Evolutionary conservation across 371 early-diverging fungal genomes (phyloP).

Genomic region (Capniomyces stellatus): DNA sequence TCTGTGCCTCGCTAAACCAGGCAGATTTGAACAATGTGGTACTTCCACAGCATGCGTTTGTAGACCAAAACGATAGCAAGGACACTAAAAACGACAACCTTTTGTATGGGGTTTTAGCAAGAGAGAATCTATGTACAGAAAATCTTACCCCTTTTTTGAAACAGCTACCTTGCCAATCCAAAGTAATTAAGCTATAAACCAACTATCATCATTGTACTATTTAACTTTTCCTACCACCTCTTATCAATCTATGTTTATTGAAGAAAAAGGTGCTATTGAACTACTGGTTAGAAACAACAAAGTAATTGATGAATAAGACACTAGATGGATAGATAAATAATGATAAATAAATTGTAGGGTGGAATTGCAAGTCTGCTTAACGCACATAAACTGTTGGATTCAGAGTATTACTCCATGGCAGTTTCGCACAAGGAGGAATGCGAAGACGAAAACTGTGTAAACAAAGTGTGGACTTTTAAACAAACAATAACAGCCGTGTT

Average conservation of each 20-base stretch:
- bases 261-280: no score
- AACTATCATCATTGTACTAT: no score
- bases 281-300: no score
- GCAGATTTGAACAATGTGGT: constrained; percentile 64
- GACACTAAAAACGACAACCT: constrained; percentile 12
- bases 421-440: constrained; percentile 41
- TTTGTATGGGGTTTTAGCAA: constrained; percentile 63
- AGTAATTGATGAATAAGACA: no score
- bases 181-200: no score
- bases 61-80: not conserved
- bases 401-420: constrained; percentile 76
- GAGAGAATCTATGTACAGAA: constrained; percentile 91
- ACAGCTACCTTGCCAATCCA: constrained; percentile 78
- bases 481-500: constrained; percentile 2
- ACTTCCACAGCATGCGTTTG: constrained; percentile 47
- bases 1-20: constrained; percentile 89
- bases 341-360: constrained; percentile 17
- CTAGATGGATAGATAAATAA: not conserved
- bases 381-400: constrained; percentile 72
- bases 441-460: constrained; percentile 12
- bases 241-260: no score
- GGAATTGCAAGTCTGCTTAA: constrained; percentile 74
- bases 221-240: no score
- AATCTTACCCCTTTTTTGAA: constrained; percentile 95
- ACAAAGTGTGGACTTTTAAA: constrained; percentile 11